Conservation (phyloP, 2,329 filamentous ascomycete species). For the Aspergillus caelatus region DNA sequence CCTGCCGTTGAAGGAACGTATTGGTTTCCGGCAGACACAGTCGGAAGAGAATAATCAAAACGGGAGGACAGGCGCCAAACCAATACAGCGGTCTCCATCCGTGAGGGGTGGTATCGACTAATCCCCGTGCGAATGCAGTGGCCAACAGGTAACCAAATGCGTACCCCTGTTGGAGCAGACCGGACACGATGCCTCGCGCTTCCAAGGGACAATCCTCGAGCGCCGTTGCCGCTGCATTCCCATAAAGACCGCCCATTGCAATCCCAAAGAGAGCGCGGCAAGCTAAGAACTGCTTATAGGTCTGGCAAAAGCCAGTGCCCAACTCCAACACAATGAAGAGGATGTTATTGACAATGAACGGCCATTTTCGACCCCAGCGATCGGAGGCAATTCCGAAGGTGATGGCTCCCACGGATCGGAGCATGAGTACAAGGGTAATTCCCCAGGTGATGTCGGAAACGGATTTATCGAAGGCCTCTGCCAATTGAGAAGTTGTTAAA, state of each 20-base stretch:
- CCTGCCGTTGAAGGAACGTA: conserved; percentile 67
- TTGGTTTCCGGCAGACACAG: conserved; percentile 78
- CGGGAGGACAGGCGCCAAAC: conserved; percentile 81
- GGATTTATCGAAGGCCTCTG: conserved; percentile 55
- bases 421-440: conserved; percentile 61
- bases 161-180: conserved; percentile 66
- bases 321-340: conserved; percentile 65
- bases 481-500: conserved; percentile 57
- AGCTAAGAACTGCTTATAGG: conserved; percentile 61
- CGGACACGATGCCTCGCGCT: conserved; percentile 63
- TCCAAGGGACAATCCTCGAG: conserved; percentile 63
- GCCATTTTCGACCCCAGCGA: conserved; percentile 61
- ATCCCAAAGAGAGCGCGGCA: conserved; percentile 64
- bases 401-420: conserved; percentile 61
- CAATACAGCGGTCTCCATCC: conserved; percentile 85
- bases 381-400: conserved; percentile 58
- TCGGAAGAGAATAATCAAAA: conserved; percentile 79
- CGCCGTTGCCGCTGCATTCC: conserved; percentile 64
- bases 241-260: conserved; percentile 66
- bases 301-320: conserved; percentile 61
- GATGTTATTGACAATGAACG: conserved; percentile 63
- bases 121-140: conserved; percentile 54
- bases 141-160: conserved; percentile 67
- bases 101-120: conserved; percentile 71
- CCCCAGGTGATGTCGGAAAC: conserved; percentile 65